Conservation (phyloP, 2,329 filamentous ascomycete species). For the Colletotrichum sp. region DNA sequence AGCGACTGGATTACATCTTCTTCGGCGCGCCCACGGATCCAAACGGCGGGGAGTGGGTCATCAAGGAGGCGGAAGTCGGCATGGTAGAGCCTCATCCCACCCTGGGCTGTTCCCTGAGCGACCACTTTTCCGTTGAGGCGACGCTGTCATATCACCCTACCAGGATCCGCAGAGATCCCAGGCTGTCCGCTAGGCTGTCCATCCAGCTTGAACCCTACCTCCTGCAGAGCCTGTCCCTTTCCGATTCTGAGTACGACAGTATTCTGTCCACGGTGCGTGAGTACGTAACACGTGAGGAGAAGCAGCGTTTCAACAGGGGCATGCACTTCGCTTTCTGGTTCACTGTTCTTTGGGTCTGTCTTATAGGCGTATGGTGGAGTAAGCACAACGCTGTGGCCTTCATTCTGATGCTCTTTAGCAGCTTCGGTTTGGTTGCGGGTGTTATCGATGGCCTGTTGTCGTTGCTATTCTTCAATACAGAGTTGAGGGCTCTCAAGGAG, state of each 20-base stretch:
- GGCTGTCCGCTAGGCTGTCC: conserved; percentile 22
- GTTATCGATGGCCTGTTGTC: conserved; percentile 86
- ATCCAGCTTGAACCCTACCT: conserved; percentile 35
- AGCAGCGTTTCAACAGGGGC: conserved; percentile 74
- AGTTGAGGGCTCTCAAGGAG: conserved; percentile 83
- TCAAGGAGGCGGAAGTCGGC: conserved; percentile 74
- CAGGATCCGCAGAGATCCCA: conserved; percentile 29
- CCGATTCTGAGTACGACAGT: conserved; percentile 54
- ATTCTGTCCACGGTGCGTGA: conserved; percentile 73
- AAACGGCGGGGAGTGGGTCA: conserved; percentile 61
- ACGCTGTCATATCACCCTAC: conserved; percentile 63
- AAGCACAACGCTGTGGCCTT: conserved; percentile 80
- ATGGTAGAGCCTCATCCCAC: conserved; percentile 84
- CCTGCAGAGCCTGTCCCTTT: conserved; percentile 24
- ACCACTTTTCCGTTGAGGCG: conserved; percentile 91
- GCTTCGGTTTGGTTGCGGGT: conserved; percentile 77
- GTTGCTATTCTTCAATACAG: conserved; percentile 83
- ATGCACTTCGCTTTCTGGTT: conserved; percentile 76
- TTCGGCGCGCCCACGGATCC: conserved; percentile 51
- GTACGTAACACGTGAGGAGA: conserved; percentile 74
- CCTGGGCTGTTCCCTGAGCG: conserved; percentile 85
- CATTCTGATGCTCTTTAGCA: conserved; percentile 78
- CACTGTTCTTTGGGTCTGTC: conserved; percentile 72
- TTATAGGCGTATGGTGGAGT: conserved; percentile 86
- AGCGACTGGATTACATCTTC: conserved; percentile 95